Evolutionary conservation across 768 basidiomycete species (phyloP).

Genomic region (Pulveroboletus frians): DNA sequence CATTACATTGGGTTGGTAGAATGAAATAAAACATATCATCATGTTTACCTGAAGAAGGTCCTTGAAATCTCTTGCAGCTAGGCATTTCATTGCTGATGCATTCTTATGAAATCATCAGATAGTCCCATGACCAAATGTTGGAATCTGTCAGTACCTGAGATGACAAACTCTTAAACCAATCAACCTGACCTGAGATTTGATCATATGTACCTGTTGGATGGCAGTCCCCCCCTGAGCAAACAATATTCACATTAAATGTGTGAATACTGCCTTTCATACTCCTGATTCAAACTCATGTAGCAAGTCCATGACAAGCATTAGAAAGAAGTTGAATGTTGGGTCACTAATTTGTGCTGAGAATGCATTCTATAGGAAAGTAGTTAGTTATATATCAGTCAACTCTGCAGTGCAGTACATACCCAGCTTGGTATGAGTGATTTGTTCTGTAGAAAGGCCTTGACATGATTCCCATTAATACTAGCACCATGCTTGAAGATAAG

Average conservation of each 20-base stretch:
- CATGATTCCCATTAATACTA: too few species aligned
- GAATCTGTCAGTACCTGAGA: neutral
- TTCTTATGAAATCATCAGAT: neutral
- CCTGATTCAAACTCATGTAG: neutral
- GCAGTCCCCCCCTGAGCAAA: too few species aligned
- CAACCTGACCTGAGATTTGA: too few species aligned
- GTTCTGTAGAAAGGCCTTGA: neutral
- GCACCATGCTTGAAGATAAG: neutral
- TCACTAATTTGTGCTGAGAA: neutral
- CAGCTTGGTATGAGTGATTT: neutral
- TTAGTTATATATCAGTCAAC: too few species aligned
- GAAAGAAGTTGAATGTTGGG: too few species aligned
- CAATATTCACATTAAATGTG: too few species aligned
- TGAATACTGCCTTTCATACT: slow-evolving; percentile 1
- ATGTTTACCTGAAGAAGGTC: neutral
- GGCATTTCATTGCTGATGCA: neutral
- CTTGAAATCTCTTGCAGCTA: neutral
- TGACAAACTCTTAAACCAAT: too few species aligned
- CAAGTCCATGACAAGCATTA: neutral
- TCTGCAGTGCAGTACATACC: too few species aligned
- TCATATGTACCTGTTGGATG: too few species aligned
- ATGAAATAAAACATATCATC: neutral
- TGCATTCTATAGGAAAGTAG: too few species aligned
- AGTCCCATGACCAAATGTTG: neutral
- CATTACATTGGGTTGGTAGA: neutral